These are phyloP conservation scores for Diospyros lotus DNA, from an alignment of 148 eudicot genomes.

Conservation along the genomic window DNA sequence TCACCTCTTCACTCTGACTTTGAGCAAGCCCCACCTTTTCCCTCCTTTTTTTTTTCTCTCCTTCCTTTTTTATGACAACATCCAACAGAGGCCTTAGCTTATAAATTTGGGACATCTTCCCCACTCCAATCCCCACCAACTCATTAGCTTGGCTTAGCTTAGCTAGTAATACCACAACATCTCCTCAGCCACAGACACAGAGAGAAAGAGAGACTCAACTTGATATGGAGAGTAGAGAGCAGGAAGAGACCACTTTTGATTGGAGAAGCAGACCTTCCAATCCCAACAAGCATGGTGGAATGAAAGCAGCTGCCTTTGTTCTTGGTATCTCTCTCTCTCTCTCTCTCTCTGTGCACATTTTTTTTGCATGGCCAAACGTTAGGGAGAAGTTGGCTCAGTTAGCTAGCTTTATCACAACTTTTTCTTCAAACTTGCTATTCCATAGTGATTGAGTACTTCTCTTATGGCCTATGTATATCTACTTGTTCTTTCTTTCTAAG, in stretches of 20 bases:
- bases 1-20: too few relatives aligned
- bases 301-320: constrained; percentile 79
- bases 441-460: too few relatives aligned
- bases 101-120: neutral
- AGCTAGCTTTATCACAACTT: neutral
- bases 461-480: too few relatives aligned
- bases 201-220: constrained; percentile 14
- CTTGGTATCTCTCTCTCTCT: constrained; percentile 48
- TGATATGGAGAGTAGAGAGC: constrained; percentile 1
- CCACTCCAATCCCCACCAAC: too few relatives aligned
- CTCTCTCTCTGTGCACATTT: neutral
- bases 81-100: neutral
- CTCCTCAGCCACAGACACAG: too few relatives aligned
- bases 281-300: constrained; percentile 69
- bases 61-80: neutral
- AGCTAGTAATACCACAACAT: too few relatives aligned
- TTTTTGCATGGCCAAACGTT: neutral
- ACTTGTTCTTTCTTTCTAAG: too few relatives aligned
- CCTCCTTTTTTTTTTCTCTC: too few relatives aligned
- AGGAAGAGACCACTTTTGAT: constrained; percentile 40
- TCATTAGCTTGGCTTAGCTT: too few relatives aligned
- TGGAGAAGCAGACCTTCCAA: constrained; percentile 86
- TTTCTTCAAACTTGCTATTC: too few relatives aligned
- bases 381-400: neutral
- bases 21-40: too few relatives aligned